Conservation (phyloP, 1,139 yeast genomes). For the Arxiozyma heterogenica region DNA sequence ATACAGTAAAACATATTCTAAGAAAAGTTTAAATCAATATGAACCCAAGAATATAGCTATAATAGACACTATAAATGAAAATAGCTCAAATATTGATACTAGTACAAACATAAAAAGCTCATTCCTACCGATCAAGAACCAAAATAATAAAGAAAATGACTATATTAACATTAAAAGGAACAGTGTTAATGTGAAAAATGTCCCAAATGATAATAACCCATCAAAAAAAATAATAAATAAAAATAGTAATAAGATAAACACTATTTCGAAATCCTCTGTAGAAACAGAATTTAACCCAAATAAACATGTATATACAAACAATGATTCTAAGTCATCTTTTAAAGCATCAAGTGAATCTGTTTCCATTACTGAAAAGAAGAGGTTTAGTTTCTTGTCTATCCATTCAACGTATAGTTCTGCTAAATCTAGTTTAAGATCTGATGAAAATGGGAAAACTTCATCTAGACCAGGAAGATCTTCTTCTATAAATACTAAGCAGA, state of each 20-base stretch:
- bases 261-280: not conserved
- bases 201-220: not conserved
- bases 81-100: not conserved
- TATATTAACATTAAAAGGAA: not conserved
- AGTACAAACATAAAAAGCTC: not conserved
- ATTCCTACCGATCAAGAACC: not conserved
- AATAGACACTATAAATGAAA: not conserved
- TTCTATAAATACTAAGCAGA: not conserved
- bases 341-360: not conserved
- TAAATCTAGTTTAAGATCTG: conserved; percentile 13
- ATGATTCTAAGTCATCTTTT: not conserved
- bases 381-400: conserved; percentile 26
- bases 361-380: conserved; percentile 2
- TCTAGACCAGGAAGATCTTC: not conserved
- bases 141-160: not conserved
- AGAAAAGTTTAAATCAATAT: conserved; percentile 3
- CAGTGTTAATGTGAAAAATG: too few relatives aligned
- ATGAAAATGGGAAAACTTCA: not conserved
- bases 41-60: conserved; percentile 2
- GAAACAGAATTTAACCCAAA: not conserved
- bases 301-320: not conserved
- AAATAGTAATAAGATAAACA: too few relatives aligned
- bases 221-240: not conserved
- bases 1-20: conserved; percentile 3
- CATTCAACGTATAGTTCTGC: conserved; percentile 21